A percentile compares a stretch with the other conserved stretches of the same genome.
Evolutionary conservation across 352 stramenopile genomes (phyloP).

Genomic region (Phytophthora capsici): DNA sequence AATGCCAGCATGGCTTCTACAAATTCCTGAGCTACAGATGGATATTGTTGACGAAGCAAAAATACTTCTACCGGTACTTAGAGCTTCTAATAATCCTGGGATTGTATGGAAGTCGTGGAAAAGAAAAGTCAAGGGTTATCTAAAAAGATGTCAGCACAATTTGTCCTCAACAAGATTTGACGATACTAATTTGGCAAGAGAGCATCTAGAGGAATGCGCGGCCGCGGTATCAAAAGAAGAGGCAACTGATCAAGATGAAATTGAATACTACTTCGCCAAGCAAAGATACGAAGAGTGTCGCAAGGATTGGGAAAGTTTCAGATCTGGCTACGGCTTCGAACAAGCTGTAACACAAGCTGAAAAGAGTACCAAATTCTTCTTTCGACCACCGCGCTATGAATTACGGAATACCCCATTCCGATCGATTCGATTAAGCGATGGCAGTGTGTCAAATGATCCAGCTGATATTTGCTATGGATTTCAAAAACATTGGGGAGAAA

Average conservation of each 20-base stretch:
- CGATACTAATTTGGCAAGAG: too few relatives aligned
- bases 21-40: not conserved
- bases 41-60: not conserved
- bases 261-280: conserved; percentile 8
- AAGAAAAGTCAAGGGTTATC: not conserved
- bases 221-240: too few relatives aligned
- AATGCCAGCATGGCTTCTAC: not conserved
- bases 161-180: too few relatives aligned
- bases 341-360: not conserved
- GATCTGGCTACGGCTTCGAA: not conserved
- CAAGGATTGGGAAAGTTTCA: not conserved
- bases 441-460: not conserved
- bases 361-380: conserved; percentile 2
- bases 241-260: not conserved
- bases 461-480: not conserved
- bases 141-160: not conserved
- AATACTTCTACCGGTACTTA: not conserved
- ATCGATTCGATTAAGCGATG: not conserved
- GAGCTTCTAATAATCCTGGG: not conserved
- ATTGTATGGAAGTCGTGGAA: not conserved
- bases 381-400: conserved; percentile 5
- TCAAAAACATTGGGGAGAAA: conserved; percentile 6
- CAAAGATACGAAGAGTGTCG: not conserved
- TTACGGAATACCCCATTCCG: conserved; percentile 4
- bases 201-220: too few relatives aligned